These are phyloP conservation scores for Yarrowia yakushimensis DNA, from an alignment of 805 yeast species.

Conservation along the genomic window DNA sequence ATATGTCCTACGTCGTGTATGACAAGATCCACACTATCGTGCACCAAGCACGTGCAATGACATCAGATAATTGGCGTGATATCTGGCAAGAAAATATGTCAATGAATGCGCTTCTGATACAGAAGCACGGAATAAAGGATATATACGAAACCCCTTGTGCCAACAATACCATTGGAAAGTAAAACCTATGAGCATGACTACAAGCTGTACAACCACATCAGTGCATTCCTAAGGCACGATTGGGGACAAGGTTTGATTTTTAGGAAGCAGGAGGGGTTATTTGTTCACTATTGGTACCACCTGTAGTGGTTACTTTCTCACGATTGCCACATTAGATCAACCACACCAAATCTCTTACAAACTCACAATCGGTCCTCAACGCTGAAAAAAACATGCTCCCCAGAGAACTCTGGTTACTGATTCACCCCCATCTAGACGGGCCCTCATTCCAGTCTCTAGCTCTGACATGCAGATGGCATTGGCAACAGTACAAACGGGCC, in stretches of 20 bases:
- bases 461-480: neutral
- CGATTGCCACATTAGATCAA: neutral
- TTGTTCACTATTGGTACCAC: no score
- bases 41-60: no score
- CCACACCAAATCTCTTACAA: neutral
- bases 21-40: no score
- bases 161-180: no score
- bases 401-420: neutral
- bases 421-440: neutral
- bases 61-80: no score
- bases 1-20: no score
- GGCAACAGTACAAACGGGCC: neutral
- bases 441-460: neutral
- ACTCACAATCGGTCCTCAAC: neutral
- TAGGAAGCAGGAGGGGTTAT: neutral
- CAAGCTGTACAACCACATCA: neutral
- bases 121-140: no score
- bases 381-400: neutral
- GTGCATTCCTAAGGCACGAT: neutral
- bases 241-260: neutral
- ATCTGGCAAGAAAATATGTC: no score
- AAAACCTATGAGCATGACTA: no score
- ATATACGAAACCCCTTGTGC: no score
- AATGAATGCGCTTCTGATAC: no score
- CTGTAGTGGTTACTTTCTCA: neutral